Conservation (phyloP, 352 stramenopile species). For the Phytophthora citrophthora region DNA sequence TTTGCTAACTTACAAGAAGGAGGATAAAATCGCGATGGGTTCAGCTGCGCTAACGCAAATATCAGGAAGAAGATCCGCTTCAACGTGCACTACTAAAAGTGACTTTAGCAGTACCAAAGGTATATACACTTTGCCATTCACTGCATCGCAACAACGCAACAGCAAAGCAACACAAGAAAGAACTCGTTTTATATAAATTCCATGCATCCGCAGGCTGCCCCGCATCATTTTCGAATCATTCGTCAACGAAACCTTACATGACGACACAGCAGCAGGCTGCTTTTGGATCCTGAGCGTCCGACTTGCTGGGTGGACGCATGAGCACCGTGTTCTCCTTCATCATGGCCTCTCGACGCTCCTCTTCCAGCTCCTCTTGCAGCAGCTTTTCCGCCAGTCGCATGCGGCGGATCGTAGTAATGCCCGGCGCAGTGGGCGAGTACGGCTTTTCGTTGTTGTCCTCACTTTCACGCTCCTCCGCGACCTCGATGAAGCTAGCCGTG, state of each 20-base stretch:
- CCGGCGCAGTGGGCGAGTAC: constrained; percentile 70
- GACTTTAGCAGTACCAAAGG: background rate
- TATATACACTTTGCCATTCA: constrained; percentile 17
- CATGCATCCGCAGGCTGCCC: constrained; percentile 20
- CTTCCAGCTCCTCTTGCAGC: constrained; percentile 65
- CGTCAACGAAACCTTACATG: constrained; percentile 43
- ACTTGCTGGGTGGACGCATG: constrained; percentile 38
- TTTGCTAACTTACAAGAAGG: constrained; percentile 15
- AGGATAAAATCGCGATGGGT: constrained; percentile 17
- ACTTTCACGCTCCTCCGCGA: constrained; percentile 46
- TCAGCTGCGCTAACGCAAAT: constrained; percentile 12
- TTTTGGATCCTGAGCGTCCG: constrained; percentile 33
- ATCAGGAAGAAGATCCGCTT: constrained; percentile 13
- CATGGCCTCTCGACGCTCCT: constrained; percentile 59
- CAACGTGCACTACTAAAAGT: constrained; percentile 5
- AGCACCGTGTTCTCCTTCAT: constrained; percentile 59
- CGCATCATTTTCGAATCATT: constrained; percentile 15
- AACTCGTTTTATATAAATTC: constrained; percentile 30
- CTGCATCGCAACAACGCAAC: background rate
- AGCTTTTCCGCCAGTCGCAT: constrained; percentile 73
- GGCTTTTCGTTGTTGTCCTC: constrained; percentile 49
- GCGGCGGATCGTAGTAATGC: constrained; percentile 62
- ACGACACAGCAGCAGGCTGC: constrained; percentile 61
- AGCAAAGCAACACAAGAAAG: background rate
- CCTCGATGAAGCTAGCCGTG: constrained; percentile 71